phyloP scores from a whole-genome alignment of 148 eudicot species.

The Amaranthus palmeri region DNA sequence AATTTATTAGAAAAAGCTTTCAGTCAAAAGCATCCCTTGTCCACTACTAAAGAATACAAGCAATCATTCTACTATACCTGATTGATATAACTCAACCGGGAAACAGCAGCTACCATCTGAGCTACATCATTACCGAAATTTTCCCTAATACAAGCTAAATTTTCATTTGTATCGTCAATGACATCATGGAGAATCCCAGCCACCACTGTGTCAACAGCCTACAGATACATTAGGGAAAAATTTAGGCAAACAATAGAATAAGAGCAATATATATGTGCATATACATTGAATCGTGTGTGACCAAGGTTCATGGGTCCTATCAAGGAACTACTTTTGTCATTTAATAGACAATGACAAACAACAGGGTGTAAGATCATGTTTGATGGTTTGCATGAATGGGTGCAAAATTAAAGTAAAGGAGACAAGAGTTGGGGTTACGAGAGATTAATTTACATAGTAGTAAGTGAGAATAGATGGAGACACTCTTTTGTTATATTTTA shows the following conservation, averaged over 20 bases:
- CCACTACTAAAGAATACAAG: background rate
- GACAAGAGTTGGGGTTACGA: too few species aligned
- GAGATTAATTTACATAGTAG: too few species aligned
- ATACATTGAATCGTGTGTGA: background rate
- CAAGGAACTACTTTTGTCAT: too few species aligned
- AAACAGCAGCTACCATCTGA: conserved; percentile 86
- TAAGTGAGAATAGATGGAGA: too few species aligned
- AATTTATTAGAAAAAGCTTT: background rate
- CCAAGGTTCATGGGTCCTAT: too few species aligned
- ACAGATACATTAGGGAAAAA: conserved; percentile 13
- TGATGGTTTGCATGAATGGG: too few species aligned
- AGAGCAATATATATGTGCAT: conserved; percentile 4
- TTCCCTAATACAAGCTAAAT: conserved; percentile 46
- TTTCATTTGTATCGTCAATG: conserved; percentile 78
- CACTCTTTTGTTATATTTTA: too few species aligned
- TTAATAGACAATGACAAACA: too few species aligned
- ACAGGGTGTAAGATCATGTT: too few species aligned
- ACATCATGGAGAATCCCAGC: conserved; percentile 97
- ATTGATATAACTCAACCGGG: conserved; percentile 82
- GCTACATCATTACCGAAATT: conserved; percentile 79
- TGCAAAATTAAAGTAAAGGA: too few species aligned
- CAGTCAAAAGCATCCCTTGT: background rate
- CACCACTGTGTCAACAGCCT: conserved; percentile 92
- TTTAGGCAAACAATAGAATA: background rate
- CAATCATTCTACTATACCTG: conserved; percentile 46